phyloP scores from a whole-genome alignment of 164 flowering plant species.

The Dillenia suffruticosa region DNA sequence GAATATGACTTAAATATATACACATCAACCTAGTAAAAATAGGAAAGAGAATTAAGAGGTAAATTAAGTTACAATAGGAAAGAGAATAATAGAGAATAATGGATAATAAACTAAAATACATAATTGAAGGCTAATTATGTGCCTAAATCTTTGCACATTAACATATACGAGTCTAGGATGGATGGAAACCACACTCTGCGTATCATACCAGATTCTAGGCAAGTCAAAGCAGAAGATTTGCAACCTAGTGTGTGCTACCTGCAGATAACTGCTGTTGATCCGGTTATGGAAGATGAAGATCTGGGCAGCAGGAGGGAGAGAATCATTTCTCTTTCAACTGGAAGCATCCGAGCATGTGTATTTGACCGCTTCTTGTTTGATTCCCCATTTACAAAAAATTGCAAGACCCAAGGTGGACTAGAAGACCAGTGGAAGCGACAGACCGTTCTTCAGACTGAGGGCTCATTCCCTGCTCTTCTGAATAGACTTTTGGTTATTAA shows the following conservation, averaged over 20 bases:
- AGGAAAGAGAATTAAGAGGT: no score
- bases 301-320: slow-evolving; percentile 96
- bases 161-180: no score
- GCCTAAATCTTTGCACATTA: no score
- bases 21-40: no score
- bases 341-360: slow-evolving; percentile 91
- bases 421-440: slow-evolving; percentile 99
- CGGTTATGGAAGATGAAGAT: slow-evolving; percentile 99
- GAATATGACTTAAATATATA: no score
- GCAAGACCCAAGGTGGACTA: slow-evolving; percentile 95
- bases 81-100: no score
- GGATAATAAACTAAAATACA: no score
- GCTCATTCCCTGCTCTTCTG: slow-evolving; percentile 94
- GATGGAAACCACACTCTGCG: slow-evolving; percentile 83
- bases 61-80: no score
- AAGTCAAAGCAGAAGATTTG: slow-evolving; percentile 96
- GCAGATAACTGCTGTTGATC: slow-evolving; percentile 97
- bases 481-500: slow-evolving; percentile 82
- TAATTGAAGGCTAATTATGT: no score
- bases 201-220: slow-evolving; percentile 95
- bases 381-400: slow-evolving; percentile 97
- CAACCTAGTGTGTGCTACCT: slow-evolving; percentile 87
- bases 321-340: slow-evolving; percentile 88
- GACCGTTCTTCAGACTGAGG: slow-evolving; percentile 88
- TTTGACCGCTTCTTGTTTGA: slow-evolving; percentile 97